Conservation (phyloP, 1,284 basidiomycete genomes). For the Earliella scabrosa region DNA sequence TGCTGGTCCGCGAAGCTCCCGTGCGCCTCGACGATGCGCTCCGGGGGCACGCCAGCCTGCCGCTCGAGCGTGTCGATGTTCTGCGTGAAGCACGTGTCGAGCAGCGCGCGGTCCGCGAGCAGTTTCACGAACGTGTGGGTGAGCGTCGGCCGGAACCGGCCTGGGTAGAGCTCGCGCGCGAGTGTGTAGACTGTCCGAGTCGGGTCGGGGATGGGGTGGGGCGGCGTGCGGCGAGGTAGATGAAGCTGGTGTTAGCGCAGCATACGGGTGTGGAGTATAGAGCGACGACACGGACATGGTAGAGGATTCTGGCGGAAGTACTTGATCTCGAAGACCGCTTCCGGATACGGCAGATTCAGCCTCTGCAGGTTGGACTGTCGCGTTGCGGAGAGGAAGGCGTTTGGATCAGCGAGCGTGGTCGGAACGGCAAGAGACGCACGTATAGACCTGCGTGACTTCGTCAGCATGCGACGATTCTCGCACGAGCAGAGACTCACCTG, state of each 20-base stretch:
- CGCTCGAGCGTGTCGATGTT: slow-evolving; percentile 95
- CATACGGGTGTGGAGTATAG: no score
- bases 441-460: slow-evolving; percentile 52
- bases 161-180: slow-evolving; percentile 90
- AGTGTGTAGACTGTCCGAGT: slow-evolving; percentile 74
- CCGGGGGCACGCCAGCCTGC: slow-evolving; percentile 75
- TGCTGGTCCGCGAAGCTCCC: slow-evolving; percentile 86
- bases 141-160: slow-evolving; percentile 83
- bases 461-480: background rate
- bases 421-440: slow-evolving; percentile 34
- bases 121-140: slow-evolving; percentile 92
- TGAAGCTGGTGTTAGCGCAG: no score
- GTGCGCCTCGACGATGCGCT: slow-evolving; percentile 91
- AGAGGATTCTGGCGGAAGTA: slow-evolving; percentile 75
- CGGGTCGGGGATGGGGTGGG: no score
- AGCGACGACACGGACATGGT: slow-evolving; percentile 79
- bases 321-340: slow-evolving; percentile 81
- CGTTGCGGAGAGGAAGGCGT: no score
- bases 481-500: slow-evolving; percentile 48
- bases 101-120: slow-evolving; percentile 64
- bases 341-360: slow-evolving; percentile 76
- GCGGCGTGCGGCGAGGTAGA: no score
- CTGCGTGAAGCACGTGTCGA: slow-evolving; percentile 85
- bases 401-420: background rate
- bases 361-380: slow-evolving; percentile 78